Evolutionary conservation across 495 filamentous ascomycete genomes (phyloP).

Genomic region (Talaromyces nanjingensis): DNA sequence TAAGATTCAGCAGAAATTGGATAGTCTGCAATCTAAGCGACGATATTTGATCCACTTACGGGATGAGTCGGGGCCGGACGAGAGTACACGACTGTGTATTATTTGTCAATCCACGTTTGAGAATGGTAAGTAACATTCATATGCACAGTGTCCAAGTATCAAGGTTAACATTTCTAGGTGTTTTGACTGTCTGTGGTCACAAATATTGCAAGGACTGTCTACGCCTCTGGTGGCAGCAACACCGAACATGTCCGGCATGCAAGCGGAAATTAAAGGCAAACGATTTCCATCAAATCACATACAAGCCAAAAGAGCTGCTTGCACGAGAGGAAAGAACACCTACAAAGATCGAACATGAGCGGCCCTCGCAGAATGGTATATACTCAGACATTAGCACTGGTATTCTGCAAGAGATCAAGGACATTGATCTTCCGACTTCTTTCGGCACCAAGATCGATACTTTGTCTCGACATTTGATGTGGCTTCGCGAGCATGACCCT

Average conservation of each 20-base stretch:
- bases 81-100: slow-evolving; percentile 58
- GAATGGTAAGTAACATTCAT: slow-evolving; percentile 43
- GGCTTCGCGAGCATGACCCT: slow-evolving; percentile 76
- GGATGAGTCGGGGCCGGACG: slow-evolving; percentile 49
- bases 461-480: slow-evolving; percentile 71
- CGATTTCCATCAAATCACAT: slow-evolving; percentile 76
- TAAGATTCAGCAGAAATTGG: slow-evolving; percentile 44
- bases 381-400: slow-evolving; percentile 68
- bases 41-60: slow-evolving; percentile 62
- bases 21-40: slow-evolving; percentile 56
- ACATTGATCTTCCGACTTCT: slow-evolving; percentile 65
- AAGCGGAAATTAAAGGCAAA: slow-evolving; percentile 52
- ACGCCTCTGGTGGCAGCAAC: slow-evolving; percentile 59
- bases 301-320: slow-evolving; percentile 66
- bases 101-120: slow-evolving; percentile 73
- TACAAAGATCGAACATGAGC: slow-evolving; percentile 20
- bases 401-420: slow-evolving; percentile 72
- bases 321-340: slow-evolving; percentile 57
- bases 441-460: slow-evolving; percentile 89
- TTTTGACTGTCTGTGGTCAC: slow-evolving; percentile 86
- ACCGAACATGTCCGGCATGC: slow-evolving; percentile 69
- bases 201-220: slow-evolving; percentile 86
- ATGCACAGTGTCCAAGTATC: not conserved
- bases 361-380: slow-evolving; percentile 45
- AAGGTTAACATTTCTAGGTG: slow-evolving; percentile 24